These are phyloP conservation scores for Trametes sanguinea DNA, from an alignment of 768 basidiomycete genomes.

Conservation along the genomic window DNA sequence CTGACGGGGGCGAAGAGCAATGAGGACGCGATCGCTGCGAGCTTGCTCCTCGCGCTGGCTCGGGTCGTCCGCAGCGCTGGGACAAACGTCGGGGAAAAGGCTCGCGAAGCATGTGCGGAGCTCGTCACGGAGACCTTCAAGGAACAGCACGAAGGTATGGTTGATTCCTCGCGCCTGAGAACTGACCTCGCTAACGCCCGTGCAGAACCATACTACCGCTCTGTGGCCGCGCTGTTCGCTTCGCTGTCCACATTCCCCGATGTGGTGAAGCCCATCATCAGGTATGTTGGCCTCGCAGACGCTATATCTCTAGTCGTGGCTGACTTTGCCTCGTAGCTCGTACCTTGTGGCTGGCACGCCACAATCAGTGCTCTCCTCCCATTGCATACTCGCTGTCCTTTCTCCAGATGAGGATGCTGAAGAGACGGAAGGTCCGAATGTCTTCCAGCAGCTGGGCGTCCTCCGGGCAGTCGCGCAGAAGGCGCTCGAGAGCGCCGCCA, in stretches of 20 bases:
- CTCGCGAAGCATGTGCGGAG: conserved; percentile 71
- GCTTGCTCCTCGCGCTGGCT: conserved; percentile 75
- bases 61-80: conserved; percentile 71
- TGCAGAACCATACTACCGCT: conserved; percentile 69
- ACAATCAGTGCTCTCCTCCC: conserved; percentile 61
- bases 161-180: neutral
- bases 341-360: conserved; percentile 71
- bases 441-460: conserved; percentile 68
- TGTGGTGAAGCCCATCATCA: conserved; percentile 63
- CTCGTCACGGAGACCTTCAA: conserved; percentile 79
- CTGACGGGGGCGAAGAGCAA: conserved; percentile 60
- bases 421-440: conserved; percentile 40
- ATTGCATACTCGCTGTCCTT: conserved; percentile 60
- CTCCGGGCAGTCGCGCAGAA: conserved; percentile 71
- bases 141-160: conserved; percentile 64
- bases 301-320: neutral
- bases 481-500: conserved; percentile 64
- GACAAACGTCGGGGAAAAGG: conserved; percentile 75
- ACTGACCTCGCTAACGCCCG: neutral
- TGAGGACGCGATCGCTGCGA: conserved; percentile 70
- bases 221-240: conserved; percentile 62
- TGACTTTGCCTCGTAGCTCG: conserved; percentile 39
- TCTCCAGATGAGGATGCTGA: conserved; percentile 45
- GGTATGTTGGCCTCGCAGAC: conserved; percentile 45
- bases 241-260: conserved; percentile 65